Percentiles rank a stretch among this genome's conserved stretches.
Evolutionary conservation across 106 monocot species (phyloP).

Genomic region (Allium fistulosum): DNA sequence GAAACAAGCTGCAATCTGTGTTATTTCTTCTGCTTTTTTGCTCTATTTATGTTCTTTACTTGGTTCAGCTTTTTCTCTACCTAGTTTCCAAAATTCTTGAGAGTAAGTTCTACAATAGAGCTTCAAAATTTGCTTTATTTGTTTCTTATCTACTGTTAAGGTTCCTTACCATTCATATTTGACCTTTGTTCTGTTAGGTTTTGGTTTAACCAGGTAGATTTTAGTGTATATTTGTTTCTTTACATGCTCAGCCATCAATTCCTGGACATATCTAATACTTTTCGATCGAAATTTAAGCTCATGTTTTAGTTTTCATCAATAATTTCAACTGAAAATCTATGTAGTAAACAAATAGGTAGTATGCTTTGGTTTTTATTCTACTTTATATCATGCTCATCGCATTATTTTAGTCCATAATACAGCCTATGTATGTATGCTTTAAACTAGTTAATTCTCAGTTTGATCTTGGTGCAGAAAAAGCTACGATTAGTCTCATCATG

Average conservation of each 20-base stretch:
- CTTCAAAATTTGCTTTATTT: not conserved
- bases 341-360: not conserved
- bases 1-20: conserved; percentile 1
- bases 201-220: no score
- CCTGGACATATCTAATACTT: no score
- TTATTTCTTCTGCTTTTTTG: not conserved
- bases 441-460: not conserved
- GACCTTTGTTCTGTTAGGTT: not conserved
- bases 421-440: not conserved
- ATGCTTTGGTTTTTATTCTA: not conserved
- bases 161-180: not conserved
- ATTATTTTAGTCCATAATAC: not conserved
- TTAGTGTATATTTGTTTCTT: no score
- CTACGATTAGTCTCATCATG: not conserved
- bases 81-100: not conserved
- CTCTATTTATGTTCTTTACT: not conserved
- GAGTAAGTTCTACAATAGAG: not conserved
- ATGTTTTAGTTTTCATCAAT: no score
- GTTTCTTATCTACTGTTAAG: not conserved
- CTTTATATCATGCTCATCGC: not conserved
- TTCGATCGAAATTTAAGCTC: no score
- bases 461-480: no score
- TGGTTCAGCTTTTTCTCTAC: not conserved
- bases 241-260: no score
- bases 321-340: no score